These are phyloP conservation scores for Coemansia sp. DNA, from an alignment of 371 early-diverging fungal species.

Conservation along the genomic window DNA sequence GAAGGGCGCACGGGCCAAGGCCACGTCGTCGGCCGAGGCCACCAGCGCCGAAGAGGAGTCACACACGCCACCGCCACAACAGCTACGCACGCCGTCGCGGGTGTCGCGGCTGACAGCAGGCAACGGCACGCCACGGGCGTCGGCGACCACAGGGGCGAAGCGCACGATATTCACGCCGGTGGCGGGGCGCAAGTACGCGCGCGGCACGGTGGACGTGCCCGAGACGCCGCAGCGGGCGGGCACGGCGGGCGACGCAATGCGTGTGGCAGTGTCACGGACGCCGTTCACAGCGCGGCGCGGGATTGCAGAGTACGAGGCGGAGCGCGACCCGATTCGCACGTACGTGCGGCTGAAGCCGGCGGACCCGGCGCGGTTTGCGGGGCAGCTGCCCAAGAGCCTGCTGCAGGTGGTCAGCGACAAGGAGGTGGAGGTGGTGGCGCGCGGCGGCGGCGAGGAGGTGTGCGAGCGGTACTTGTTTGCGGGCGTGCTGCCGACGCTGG, in stretches of 20 bases:
- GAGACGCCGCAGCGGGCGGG: constrained; percentile 15
- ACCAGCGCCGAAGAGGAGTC: background rate
- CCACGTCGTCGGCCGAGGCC: background rate
- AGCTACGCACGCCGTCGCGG: background rate
- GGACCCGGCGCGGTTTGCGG: constrained; percentile 25
- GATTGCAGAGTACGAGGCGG: constrained; percentile 48
- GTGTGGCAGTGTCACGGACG: constrained; percentile 36
- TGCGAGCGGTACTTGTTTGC: constrained; percentile 65
- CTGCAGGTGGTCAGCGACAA: constrained; percentile 58
- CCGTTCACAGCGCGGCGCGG: constrained; percentile 38
- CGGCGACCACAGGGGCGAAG: background rate
- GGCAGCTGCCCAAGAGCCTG: constrained; percentile 52
- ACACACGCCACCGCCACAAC: background rate
- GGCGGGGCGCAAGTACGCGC: constrained; percentile 40
- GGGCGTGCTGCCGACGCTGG: constrained; percentile 58
- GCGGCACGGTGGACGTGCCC: constrained; percentile 22
- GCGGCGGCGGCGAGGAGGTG: constrained; percentile 51
- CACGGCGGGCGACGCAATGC: constrained; percentile 17
- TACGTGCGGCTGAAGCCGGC: constrained; percentile 42
- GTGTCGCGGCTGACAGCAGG: too few species aligned
- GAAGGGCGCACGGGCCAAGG: background rate
- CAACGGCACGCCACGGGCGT: too few species aligned
- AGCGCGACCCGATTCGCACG: constrained; percentile 54
- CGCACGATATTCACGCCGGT: constrained; percentile 30
- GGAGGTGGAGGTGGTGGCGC: constrained; percentile 52